Evolutionary conservation across 768 basidiomycete genomes (phyloP), one percentile per base, ranked within the genome.

Genomic region (Mycena indigotica): DNA sequence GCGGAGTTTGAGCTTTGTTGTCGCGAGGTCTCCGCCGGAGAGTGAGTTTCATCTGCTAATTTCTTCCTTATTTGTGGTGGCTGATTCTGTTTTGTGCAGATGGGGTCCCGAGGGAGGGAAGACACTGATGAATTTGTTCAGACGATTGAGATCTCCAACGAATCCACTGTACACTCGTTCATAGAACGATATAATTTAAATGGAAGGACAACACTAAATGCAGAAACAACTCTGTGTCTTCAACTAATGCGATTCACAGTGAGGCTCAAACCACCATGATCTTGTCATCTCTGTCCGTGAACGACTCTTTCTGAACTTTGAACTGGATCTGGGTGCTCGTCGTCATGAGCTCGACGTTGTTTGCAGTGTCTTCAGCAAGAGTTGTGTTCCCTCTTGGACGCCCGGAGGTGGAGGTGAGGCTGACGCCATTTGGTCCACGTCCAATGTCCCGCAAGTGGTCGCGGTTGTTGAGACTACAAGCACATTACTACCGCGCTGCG

Each of bases 91-190:
- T 48, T 55, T 50, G 24, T 38, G 41, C 56, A 89, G 87, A 67
- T 89, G 88, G 88, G 88, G 87, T 13, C 64, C 80, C 0, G 86
- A 88, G 58, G 88, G 87, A 6, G 88, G 87, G 16, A 86, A 82
- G 67, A 88, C 85, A 0, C 63, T 89, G 30, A 86, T 82, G 76
- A 80, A 80, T 16, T 75, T 89, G 12, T 88, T 89, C 69, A 77
- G 87, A 58, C 80, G 88, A 21, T 74, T 89, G 45, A 79, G 85
- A 23, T 87, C 87, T 24, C 87, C 86, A 15, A 73, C 66, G 49
- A 60, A 73, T 21, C 56, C 69, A 25, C 60, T 64, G 15, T 70
- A 58, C 44, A 44, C 50, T 35, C 55, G 60, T 41, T 25, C 54
- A 56, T 57, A 28, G 32, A 35, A 35, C 8, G 32, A 35, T 8